These are phyloP conservation scores for Penicillium cataractarum DNA, from an alignment of 495 filamentous ascomycete species.

Conservation along the genomic window DNA sequence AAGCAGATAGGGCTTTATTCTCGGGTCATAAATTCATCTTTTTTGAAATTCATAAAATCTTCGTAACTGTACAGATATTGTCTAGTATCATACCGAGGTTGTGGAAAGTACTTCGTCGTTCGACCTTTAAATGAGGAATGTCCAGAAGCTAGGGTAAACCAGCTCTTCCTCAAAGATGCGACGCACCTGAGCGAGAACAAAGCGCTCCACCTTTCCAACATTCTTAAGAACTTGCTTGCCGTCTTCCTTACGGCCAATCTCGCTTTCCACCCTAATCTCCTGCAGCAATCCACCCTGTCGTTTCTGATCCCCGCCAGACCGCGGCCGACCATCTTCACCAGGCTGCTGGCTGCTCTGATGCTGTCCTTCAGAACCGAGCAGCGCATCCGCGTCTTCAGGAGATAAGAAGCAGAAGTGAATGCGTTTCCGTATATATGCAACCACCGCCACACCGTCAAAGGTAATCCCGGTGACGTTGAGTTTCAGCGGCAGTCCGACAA, in stretches of 20 bases:
- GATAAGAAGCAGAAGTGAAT: slow-evolving; percentile 89
- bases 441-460: slow-evolving; percentile 90
- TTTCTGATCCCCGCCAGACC: slow-evolving; percentile 36
- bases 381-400: slow-evolving; percentile 77
- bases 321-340: slow-evolving; percentile 26
- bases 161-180: slow-evolving; percentile 98
- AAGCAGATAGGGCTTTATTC: slow-evolving; percentile 17
- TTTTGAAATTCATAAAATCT: slow-evolving; percentile 18
- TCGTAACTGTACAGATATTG: slow-evolving; percentile 26
- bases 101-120: background rate
- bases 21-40: slow-evolving; percentile 19
- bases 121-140: slow-evolving; percentile 74
- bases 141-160: slow-evolving; percentile 98
- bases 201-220: slow-evolving; percentile 96
- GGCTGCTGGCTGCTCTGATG: slow-evolving; percentile 36
- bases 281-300: slow-evolving; percentile 76
- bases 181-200: slow-evolving; percentile 94
- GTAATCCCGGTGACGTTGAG: slow-evolving; percentile 91
- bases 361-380: slow-evolving; percentile 58
- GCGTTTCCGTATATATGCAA: slow-evolving; percentile 83
- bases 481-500: slow-evolving; percentile 88
- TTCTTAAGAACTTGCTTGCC: slow-evolving; percentile 96
- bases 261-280: slow-evolving; percentile 94
- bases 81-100: background rate
- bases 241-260: slow-evolving; percentile 88